Base-by-base conservation (phyloP, 2,329 filamentous ascomycete species). In the Teratosphaeria pseudoeucalypti region DNA sequence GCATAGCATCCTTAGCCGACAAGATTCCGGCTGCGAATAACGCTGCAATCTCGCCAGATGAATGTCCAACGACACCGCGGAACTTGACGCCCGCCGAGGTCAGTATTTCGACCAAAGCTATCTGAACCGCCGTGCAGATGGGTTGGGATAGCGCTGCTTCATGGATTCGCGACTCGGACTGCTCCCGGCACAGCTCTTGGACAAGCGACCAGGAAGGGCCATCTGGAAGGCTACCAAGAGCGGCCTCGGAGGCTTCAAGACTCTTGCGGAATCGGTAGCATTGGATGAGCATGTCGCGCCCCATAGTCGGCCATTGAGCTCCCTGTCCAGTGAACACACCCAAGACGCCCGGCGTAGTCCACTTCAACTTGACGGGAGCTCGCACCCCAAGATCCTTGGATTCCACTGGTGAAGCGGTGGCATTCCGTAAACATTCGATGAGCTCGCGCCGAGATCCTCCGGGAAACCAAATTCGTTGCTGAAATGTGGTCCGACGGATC, bases 51-150 rank as follows among this genome's bases (percentile, higher is more conserved):
- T 74, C 72, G 6, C 72, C 72, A 26, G 55, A 63, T 2, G 63
- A 67, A 58, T 74, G 72, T 3, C 72, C 71, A 27, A 67, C 60
- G 0, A 73, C 70, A n/a, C 55, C 58, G 7, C 32, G 23, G 5
- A 70, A 65, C 14, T 14, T 2, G 6, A 72, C 60, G 10, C 60
- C 61, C 57, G 61, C 66, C 3, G 60, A 49, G 7, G 16, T 26
- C 1, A 81, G 70, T 0, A 76, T 64, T n/a, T 79, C 72, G 0
- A 79, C 70, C 1, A 82, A 64, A 0, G 72, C 80, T 1, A 85
- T 72, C 63, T 85, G 82, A 1, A 85, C 47, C 0, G 81, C 81
- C 0, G 81, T 83, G 57, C 78, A 82, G 0, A 82, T 64, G 1
- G 82, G 79, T 63, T 84, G 82, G 0, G 78, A 74, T 29, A 82